Evolutionary conservation across 2,329 filamentous ascomycete species (phyloP), one percentile per base, ranked within the genome.

Genomic region (Diaporthe caulivora): DNA sequence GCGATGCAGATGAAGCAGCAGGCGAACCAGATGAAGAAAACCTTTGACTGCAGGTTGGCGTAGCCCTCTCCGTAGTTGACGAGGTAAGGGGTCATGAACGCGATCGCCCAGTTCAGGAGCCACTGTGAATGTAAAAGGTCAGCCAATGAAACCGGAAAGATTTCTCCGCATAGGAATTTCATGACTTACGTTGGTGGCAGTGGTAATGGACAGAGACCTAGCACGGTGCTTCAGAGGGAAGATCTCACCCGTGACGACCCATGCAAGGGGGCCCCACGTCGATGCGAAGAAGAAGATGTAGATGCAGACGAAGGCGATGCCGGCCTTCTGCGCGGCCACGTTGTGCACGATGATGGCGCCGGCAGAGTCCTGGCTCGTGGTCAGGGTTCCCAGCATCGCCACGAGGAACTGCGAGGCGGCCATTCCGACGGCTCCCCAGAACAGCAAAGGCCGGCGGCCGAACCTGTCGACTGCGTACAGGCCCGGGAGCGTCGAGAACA

Each of bases 1-100:
- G 91, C 84, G 76, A 94, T 92, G 81, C 91, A 92, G 67, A 92
- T 75, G 81, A 93, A 91, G 84, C 92, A 95, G 78, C 88, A 89
- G 10, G 83, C 91, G 75, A 93, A 92, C 93, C 93, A 95, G 80
- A 95, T 87, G 83, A 94, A 95, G 87, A 95, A 94, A 80, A 95
- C 92, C 83, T 93, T 93, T 76, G 90, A 89, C 79, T 92, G 89
- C 29, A 96, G 85, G 80, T 95, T 93, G 76, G 92, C 93, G 75
- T 93, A 92, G 58, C 92, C 92, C 0, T 86, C 77, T 13, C 94
- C 92, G 74, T 87, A 90, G 83, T 94, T 91, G 78, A 96, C 93
- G 72, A 97, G 90, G 83, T 96, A 96, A 0, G 94, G 94, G 0
- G 94, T 97, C 6, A 90, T 86, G 81, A 94, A 95, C 62, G 93